These are phyloP conservation scores for Lentinula sp. DNA, from an alignment of 768 basidiomycete genomes.

Conservation along the genomic window DNA sequence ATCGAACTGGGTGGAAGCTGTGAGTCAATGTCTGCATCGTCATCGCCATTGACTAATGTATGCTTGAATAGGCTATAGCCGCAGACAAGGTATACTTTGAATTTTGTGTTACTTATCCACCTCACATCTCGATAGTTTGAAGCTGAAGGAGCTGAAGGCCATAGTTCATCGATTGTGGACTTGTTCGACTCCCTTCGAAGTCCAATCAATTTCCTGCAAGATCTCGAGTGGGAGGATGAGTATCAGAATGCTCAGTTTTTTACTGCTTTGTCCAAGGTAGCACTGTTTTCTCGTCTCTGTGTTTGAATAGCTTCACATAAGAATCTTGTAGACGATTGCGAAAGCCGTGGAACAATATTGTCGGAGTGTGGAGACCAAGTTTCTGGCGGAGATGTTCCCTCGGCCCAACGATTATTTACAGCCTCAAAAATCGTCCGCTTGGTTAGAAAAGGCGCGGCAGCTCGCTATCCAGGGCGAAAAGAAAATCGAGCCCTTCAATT, in stretches of 20 bases:
- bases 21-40: slow-evolving; percentile 32
- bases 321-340: slow-evolving; percentile 64
- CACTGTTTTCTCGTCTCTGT: not conserved
- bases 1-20: slow-evolving; percentile 88
- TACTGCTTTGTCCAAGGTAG: slow-evolving; percentile 81
- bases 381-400: slow-evolving; percentile 94
- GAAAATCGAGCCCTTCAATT: slow-evolving; percentile 93
- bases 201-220: slow-evolving; percentile 82
- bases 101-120: not conserved
- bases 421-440: slow-evolving; percentile 82
- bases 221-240: slow-evolving; percentile 88
- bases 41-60: not conserved
- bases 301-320: not conserved
- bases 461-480: slow-evolving; percentile 77
- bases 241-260: slow-evolving; percentile 88
- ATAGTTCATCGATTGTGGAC: slow-evolving; percentile 97
- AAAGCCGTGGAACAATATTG: slow-evolving; percentile 93
- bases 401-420: slow-evolving; percentile 72
- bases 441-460: slow-evolving; percentile 81
- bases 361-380: slow-evolving; percentile 77
- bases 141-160: slow-evolving; percentile 71
- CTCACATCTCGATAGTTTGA: slow-evolving; percentile 49
- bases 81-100: slow-evolving; percentile 62
- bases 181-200: slow-evolving; percentile 91
- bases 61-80: slow-evolving; percentile 56